Evolutionary conservation across 257 asterid genomes (phyloP), one percentile per base, ranked within the genome.

Genomic region (Gentiana straminea): DNA sequence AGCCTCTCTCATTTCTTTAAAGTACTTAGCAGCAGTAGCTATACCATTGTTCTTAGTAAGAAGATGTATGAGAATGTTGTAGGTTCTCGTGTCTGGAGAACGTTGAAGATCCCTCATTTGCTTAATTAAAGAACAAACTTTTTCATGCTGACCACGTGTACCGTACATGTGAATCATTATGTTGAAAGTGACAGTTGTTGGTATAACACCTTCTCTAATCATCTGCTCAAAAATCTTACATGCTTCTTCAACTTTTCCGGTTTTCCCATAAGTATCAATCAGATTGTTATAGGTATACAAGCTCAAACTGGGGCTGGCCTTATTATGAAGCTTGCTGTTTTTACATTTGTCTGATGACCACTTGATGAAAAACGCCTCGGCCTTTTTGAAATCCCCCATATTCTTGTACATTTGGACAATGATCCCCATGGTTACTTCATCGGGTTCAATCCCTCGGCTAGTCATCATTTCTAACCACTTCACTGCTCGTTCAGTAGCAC

Each of bases 141-240:
- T 75, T 52, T 73, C 91, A 37, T 83, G 73, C 71, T 72, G 83
- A 12, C 83, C 88, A 43, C 77, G 77, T 61, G 79, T 92, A 39
- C 97, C 95, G 55, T 76, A 81, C 94, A 92, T 80, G 74, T 92
- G 98, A 52, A 92, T 85, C 95, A 92, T 70, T 45, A 95, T 83
- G 70, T 92, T 92, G 62, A 88, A 92, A 64, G 97, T 92, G 58
- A 92, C 94, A 0, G 90, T 80, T 33, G 83, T 88, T 2, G 95
- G 98, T 43, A 61, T 39, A 63, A 88, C 63, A 56, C 86, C 90
- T 70, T 75, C 78, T 75, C 60, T 68, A 9, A 85, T 77, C 97
- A 92, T 92, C 51, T 37, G 69, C 54, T 73, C 85, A 61, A 92
- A 92, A 10, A 86, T 74, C 60, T 81, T 72, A 7, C 75, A 68